Base-by-base conservation (phyloP, 192 early-diverging fungal genomes). In the Gigaspora rosea region DNA sequence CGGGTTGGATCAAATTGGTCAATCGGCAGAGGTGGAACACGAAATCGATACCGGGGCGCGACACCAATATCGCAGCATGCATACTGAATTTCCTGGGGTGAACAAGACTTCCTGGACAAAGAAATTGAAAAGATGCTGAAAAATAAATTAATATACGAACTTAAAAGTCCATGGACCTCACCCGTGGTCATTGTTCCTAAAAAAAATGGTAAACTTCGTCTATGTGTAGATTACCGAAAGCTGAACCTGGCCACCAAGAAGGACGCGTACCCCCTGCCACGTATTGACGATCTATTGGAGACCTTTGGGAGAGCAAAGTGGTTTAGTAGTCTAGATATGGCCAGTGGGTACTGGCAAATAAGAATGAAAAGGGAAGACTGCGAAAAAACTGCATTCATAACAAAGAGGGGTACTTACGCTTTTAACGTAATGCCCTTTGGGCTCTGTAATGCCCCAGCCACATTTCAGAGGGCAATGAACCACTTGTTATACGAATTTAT, bases 201-300 rank as follows among this genome's bases (percentile, higher is more conserved):
- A 5, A 18, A 54, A 54, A 54, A 54, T 11, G 2, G 16, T 12
- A 54, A 54, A 2, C 11, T 16, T 2, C 16, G 9, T 2, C 52
- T 54, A 5, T 54, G 52, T 12, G 2, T 54, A 3, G 52, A 54
- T 9, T 54, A 54, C 9, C 0, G 11, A 0, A 78, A 59, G 0
- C 67, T 89, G 0, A 91, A 92, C 50, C 50, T 32, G n/a, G 33
- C 83, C 0, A 89, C 86, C 0, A 79, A 80, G 0, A 78, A 78
- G n/a, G 83, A 90, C 65, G 32, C 72, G 0, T 83, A 77, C 27
- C 80, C 80, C 1, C 56, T 88, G 12, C 90, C 87, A 0, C 13
- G 76, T 11, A 86, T 91, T n/a, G 73, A 81, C 36, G 85, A 90
- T 27, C 77, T 79, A 0, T 48, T 86, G 1, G 83, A 90, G 36